These are phyloP conservation scores for Aspergillus quadrilineatus DNA, from an alignment of 2,329 filamentous ascomycete species.

Conservation along the genomic window DNA sequence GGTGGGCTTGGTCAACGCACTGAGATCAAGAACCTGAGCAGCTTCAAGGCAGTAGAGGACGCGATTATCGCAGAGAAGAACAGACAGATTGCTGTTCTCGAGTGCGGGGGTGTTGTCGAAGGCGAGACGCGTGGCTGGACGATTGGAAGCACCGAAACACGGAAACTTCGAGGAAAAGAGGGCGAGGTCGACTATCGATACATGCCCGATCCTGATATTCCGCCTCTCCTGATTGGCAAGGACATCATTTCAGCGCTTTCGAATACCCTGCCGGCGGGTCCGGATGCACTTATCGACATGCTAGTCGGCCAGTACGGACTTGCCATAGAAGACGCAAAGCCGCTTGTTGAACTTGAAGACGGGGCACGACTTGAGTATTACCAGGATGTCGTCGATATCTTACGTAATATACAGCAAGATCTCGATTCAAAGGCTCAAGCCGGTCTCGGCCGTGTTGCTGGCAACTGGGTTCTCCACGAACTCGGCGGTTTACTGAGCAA, in stretches of 20 bases:
- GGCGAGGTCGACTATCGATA: constrained; percentile 97
- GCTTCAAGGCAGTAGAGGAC: constrained; percentile 92
- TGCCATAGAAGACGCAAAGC: constrained; percentile 77
- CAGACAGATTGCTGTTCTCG: constrained; percentile 78
- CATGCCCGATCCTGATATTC: constrained; percentile 93
- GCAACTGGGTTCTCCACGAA: constrained; percentile 75
- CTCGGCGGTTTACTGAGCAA: constrained; percentile 64
- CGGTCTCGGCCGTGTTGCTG: constrained; percentile 50
- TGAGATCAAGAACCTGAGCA: constrained; percentile 96
- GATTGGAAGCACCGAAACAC: constrained; percentile 77
- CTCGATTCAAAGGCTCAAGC: constrained; percentile 27
- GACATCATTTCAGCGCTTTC: constrained; percentile 67
- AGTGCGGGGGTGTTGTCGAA: constrained; percentile 69
- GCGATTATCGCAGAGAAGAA: constrained; percentile 89
- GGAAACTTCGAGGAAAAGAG: constrained; percentile 82
- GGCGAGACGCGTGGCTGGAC: constrained; percentile 95
- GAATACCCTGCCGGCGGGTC: constrained; percentile 65
- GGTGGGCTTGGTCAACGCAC: constrained; percentile 76
- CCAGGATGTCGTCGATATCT: constrained; percentile 44
- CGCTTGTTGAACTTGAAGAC: constrained; percentile 72
- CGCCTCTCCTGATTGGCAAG: constrained; percentile 70
- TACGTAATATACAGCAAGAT: constrained; percentile 30
- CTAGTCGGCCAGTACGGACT: constrained; percentile 67
- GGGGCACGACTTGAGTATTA: constrained; percentile 82
- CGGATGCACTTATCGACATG: constrained; percentile 66